phyloP scores from a whole-genome alignment of 163 green algal genomes.

The Scenedesmus sp. region DNA sequence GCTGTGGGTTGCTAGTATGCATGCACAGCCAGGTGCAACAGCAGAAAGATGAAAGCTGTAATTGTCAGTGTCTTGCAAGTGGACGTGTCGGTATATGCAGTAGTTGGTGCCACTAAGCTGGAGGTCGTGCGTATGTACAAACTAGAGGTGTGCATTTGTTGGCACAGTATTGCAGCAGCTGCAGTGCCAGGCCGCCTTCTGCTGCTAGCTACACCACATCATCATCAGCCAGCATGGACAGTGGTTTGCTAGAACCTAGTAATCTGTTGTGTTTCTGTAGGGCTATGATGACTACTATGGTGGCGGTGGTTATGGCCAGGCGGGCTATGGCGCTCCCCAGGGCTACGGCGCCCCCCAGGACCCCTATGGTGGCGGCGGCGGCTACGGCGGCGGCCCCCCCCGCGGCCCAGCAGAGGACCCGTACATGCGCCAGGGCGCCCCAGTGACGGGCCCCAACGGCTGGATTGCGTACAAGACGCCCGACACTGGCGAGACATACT shows the following conservation, averaged over 20 bases:
- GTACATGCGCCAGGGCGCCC: conserved; percentile 47
- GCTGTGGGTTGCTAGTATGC: background rate
- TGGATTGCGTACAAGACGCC: conserved; percentile 61
- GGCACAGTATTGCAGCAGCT: background rate
- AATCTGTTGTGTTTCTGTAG: background rate
- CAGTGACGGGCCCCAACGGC: conserved; percentile 58
- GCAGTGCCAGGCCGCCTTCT: too few relatives aligned
- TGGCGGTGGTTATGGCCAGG: conserved; percentile 44
- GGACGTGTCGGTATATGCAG: background rate
- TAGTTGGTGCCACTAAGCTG: too few relatives aligned
- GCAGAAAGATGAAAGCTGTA: background rate
- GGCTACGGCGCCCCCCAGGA: conserved; percentile 48
- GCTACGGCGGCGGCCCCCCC: conserved; percentile 31
- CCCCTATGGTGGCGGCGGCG: conserved; percentile 38
- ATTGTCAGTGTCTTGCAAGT: background rate
- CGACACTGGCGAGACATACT: conserved; percentile 65
- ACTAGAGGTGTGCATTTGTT: background rate
- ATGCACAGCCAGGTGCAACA: background rate
- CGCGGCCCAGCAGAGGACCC: conserved; percentile 43
- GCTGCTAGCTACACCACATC: too few relatives aligned
- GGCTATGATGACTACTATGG: conserved; percentile 55
- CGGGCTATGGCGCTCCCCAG: conserved; percentile 6
- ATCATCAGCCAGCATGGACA: background rate
- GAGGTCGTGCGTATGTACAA: background rate
- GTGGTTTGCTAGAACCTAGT: too few relatives aligned